Evolutionary conservation across 441 rosid species (phyloP), one percentile per base, ranked within the genome.

Genomic region (Erodium moschatum): DNA sequence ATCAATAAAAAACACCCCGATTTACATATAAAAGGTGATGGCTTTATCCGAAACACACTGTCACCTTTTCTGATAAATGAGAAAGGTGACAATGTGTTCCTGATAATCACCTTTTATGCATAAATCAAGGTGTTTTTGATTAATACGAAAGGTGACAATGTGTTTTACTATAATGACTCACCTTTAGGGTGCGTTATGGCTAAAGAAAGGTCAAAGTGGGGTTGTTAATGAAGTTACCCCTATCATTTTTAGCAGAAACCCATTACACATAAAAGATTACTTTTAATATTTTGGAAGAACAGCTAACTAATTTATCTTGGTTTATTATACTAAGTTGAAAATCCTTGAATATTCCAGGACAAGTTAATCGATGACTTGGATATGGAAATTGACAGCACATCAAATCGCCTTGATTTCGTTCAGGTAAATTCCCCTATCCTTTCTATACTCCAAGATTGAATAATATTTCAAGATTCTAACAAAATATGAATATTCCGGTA

Each of bases 361-460:
- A 92, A 78, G 79, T 85, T 92, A 62, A 75, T 95, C 64, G 92
- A 85, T 75, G 97, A 90, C 67, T 70, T 95, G 78, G 97, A 84
- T 24, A 80, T 63, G 0, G 99, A 95, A 78, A 90, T 95, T 96
- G 99, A 95, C 74, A 84, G 94, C 66, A 95, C 98, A 68, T 82
- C 92, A 70, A 92, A 85, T 75, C 92, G 97, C 35, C 96, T 95
- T 9, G 97, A 95, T 75, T 95, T 95, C 82, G 97, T 95, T 76
- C 99, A 91, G 98, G 98, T 91, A 69, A 74, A 1, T 44, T 56
- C 38, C 74, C 75, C 68, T 11, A 7, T 54, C 8, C 27, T 24
- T 18, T 18, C 11, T 18, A 18, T 54, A 54, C 62, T 54, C 18
- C 2, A 54, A 10, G 62, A 54, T 6, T 18, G 12, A 16, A 54